Evolutionary conservation across 495 filamentous ascomycete species (phyloP).

Genomic region (Neurospora terricola): DNA sequence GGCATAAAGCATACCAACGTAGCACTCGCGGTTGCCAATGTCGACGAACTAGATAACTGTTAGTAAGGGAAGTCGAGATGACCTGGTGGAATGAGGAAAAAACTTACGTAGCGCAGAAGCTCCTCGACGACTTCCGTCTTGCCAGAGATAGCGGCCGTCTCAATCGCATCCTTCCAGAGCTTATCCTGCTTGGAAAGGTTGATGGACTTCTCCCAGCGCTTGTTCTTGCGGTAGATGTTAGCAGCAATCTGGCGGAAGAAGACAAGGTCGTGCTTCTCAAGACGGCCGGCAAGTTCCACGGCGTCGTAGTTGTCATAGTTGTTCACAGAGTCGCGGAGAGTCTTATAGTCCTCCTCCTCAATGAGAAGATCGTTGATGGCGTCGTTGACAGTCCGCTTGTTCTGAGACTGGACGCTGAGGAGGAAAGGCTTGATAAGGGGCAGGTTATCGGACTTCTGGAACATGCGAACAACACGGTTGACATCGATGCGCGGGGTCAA

Average conservation of each 20-base stretch:
- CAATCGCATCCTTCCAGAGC: constrained; percentile 98
- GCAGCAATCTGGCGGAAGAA: constrained; percentile 99
- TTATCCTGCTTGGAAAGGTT: constrained; percentile 97
- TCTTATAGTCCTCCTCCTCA: constrained; percentile 99
- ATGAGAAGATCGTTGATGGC: constrained; percentile 98
- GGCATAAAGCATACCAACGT: constrained; percentile 96
- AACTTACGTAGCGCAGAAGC: constrained; percentile 87
- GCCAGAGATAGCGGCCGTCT: constrained; percentile 91
- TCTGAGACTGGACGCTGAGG: constrained; percentile 90
- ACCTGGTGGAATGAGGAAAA: not conserved
- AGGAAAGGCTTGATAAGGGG: constrained; percentile 99
- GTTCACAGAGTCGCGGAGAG: constrained; percentile 91
- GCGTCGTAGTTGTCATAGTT: constrained; percentile 99
- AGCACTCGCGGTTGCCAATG: constrained; percentile 97
- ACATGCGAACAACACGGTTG: constrained; percentile 96
- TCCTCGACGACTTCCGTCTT: constrained; percentile 92
- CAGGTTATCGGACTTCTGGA: constrained; percentile 96
- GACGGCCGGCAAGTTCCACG: constrained; percentile 83
- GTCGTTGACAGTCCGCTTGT: constrained; percentile 96
- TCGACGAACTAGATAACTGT: constrained; percentile 75
- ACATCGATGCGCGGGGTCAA: constrained; percentile 92
- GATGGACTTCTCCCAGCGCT: constrained; percentile 99
- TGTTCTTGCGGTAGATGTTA: constrained; percentile 98
- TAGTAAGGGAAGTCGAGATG: constrained; percentile 15
- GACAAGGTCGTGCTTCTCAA: constrained; percentile 93